Evolutionary conservation across 2,329 filamentous ascomycete species (phyloP).

Genomic region (Neonectria faginata): DNA sequence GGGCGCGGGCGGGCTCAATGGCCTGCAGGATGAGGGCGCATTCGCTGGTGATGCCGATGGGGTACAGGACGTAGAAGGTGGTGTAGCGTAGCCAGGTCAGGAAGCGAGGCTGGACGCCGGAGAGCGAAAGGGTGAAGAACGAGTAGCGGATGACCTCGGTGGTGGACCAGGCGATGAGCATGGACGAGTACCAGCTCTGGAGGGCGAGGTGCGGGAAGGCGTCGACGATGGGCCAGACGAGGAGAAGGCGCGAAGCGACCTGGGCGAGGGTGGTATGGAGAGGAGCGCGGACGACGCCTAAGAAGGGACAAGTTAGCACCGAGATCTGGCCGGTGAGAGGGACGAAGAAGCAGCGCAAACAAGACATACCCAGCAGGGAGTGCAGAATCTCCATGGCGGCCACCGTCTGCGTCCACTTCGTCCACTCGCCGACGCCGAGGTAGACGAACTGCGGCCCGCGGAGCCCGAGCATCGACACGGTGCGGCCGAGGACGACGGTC

Average conservation of each 20-base stretch:
- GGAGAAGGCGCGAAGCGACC: conserved; percentile 85
- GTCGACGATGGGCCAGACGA: conserved; percentile 87
- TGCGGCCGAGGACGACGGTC: conserved; percentile 79
- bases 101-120: conserved; percentile 68
- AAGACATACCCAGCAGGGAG: conserved; percentile 77
- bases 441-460: conserved; percentile 71
- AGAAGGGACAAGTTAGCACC: conserved; percentile 16
- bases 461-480: conserved; percentile 65
- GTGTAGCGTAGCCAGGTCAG: conserved; percentile 91
- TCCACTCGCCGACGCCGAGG: conserved; percentile 72
- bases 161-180: conserved; percentile 88
- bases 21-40: conserved; percentile 81
- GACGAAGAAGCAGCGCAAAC: too few species aligned
- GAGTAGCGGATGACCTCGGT: conserved; percentile 95
- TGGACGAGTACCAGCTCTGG: conserved; percentile 74
- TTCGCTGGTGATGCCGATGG: conserved; percentile 90
- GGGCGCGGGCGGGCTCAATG: conserved; percentile 66
- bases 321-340: too few species aligned
- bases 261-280: conserved; percentile 90
- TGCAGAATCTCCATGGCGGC: conserved; percentile 88
- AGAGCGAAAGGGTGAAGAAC: conserved; percentile 84
- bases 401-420: conserved; percentile 84
- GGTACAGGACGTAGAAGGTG: conserved; percentile 93
- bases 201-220: conserved; percentile 75
- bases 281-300: conserved; percentile 87